Conservation (phyloP, 2,329 filamentous ascomycete genomes). For the Xylaria sp. region DNA sequence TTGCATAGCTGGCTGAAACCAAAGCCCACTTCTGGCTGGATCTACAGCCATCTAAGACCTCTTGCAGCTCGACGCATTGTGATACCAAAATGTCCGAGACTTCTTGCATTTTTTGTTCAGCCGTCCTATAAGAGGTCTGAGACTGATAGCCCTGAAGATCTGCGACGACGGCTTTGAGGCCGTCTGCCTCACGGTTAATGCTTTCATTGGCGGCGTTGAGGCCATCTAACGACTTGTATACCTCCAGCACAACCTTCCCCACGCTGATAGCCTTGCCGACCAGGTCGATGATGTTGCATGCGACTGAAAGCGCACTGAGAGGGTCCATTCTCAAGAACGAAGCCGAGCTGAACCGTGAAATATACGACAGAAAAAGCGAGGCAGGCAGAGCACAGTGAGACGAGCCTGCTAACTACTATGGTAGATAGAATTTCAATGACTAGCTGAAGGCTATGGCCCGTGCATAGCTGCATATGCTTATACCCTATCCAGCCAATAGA, state of each 20-base stretch:
- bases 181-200: slow-evolving; percentile 4
- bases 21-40: not conserved
- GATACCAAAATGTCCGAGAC: not conserved
- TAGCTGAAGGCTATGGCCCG: too few species aligned
- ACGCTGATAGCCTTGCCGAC: slow-evolving; percentile 1
- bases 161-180: slow-evolving; percentile 3
- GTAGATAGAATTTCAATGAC: too few species aligned
- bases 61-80: slow-evolving; percentile 7
- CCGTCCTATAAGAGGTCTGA: not conserved
- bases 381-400: too few species aligned
- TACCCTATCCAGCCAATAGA: too few species aligned
- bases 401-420: too few species aligned
- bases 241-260: not conserved
- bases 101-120: slow-evolving; percentile 5
- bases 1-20: not conserved
- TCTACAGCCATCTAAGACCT: not conserved
- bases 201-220: not conserved
- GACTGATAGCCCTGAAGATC: not conserved
- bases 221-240: slow-evolving; percentile 10
- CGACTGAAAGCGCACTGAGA: slow-evolving; percentile 3
- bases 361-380: too few species aligned
- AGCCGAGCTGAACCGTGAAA: too few species aligned
- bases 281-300: slow-evolving; percentile 20
- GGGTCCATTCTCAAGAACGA: slow-evolving; percentile 4
- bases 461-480: too few species aligned